Conservation (phyloP, 108 stramenopile species). For the Bacterosira constricta region DNA sequence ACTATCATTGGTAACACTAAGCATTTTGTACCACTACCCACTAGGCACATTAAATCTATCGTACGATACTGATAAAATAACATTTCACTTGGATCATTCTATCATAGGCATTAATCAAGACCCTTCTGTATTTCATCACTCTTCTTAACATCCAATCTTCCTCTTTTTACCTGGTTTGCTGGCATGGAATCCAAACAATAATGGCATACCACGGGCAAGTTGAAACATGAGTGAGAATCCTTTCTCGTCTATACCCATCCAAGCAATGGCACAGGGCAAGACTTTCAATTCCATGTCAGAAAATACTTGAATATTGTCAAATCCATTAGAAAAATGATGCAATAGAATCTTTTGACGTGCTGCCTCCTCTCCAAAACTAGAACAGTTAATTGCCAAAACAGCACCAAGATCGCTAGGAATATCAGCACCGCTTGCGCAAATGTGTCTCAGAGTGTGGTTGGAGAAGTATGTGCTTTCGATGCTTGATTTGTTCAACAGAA, state of each 20-base stretch:
- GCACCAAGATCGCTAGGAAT: too few relatives aligned
- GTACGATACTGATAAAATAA: too few relatives aligned
- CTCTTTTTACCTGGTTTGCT: too few relatives aligned
- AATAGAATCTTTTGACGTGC: background rate
- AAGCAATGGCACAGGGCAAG: background rate
- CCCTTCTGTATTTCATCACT: too few relatives aligned
- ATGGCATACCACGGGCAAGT: background rate
- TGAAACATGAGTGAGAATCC: background rate
- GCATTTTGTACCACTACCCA: background rate
- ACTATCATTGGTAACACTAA: too few relatives aligned
- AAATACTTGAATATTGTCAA: background rate
- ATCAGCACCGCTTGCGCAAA: too few relatives aligned
- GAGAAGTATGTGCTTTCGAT: background rate
- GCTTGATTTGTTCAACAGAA: background rate
- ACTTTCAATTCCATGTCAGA: background rate
- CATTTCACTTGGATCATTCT: too few relatives aligned
- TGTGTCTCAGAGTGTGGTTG: background rate
- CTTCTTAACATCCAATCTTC: too few relatives aligned
- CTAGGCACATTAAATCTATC: too few relatives aligned
- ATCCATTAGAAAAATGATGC: background rate
- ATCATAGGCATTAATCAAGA: too few relatives aligned
- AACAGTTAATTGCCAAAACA: background rate
- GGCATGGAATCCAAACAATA: background rate
- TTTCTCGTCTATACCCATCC: background rate
- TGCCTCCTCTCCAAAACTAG: background rate